Base-by-base conservation (phyloP, 164 flowering plant species). In the Annona cherimola region DNA sequence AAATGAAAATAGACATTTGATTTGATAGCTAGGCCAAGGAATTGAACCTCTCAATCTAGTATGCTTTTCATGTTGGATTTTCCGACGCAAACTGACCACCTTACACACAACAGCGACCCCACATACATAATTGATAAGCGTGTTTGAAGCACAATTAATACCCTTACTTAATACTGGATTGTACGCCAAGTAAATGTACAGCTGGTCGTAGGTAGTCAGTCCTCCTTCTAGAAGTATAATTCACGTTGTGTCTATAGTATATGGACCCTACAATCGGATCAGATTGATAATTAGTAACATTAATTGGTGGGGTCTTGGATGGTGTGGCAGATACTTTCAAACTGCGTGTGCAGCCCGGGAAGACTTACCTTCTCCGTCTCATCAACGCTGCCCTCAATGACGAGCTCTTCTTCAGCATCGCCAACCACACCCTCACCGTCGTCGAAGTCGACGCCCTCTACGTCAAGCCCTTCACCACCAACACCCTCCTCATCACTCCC, bases 331-430 rank as follows among this genome's bases (percentile, higher is more conserved):
- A 84, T 71, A 83, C 84, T 2, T 87, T 70, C 75, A 84, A 76
- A 78, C 71, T 87, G 40, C 82, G 75, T 64, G 91, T 87, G 43
- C 75, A 79, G 70, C 86, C 86, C 3, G 88, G 91, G 20, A 87
- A 84, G 75, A 85, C 86, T 0, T 82, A 83, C 50, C 82, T 86
- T 40, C 86, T 87, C 18, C 84, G 87, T 1, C 4, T 87, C 45
- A 85, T 87, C 86, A 87, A 85, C 61, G 90, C 87, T 71, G 90
- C 90, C 78, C 86, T 85, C 81, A 87, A 87, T 62, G 83, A 84
- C 64, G 86, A 87, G 71, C 87, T 88, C 67, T 88, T 84, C 82
- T 88, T 88, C 81, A 79, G 84, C 79, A 81, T 88, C 0, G 88
- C 89, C 66, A 76, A 80, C 77, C 91, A 88, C 72, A 69, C 77